A percentile compares a stretch with the other conserved stretches of the same genome.
phyloP scores from a whole-genome alignment of 2,329 filamentous ascomycete species.

The Polytolypa hystricis region DNA sequence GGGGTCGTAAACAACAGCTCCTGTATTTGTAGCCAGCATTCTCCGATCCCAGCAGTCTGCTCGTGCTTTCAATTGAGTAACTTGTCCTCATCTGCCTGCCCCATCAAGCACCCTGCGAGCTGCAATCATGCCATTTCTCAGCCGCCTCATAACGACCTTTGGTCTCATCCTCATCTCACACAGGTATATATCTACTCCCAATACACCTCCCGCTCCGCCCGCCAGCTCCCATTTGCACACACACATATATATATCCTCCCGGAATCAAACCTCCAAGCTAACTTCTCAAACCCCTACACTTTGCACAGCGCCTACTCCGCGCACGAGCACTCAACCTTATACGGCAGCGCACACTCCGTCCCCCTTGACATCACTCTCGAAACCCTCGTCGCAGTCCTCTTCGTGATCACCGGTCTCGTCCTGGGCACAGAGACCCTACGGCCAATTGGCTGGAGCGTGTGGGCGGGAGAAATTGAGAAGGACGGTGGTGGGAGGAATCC shows the following conservation, averaged over 20 bases:
- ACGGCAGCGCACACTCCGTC: constrained; percentile 49
- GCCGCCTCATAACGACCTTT: constrained; percentile 58
- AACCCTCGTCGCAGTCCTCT: constrained; percentile 64
- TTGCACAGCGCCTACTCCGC: constrained; percentile 78
- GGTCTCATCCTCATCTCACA: constrained; percentile 73
- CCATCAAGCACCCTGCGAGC: too few relatives aligned
- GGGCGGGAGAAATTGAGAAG: constrained; percentile 59
- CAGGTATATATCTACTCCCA: constrained; percentile 48
- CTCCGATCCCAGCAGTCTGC: too few relatives aligned
- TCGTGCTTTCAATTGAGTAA: too few relatives aligned
- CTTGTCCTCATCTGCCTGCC: too few relatives aligned
- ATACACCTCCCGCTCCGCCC: too few relatives aligned
- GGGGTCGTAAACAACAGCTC: too few relatives aligned
- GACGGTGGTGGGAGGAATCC: constrained; percentile 63
- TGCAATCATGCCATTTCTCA: constrained; percentile 58
- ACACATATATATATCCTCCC: too few relatives aligned
- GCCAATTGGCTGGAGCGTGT: constrained; percentile 79
- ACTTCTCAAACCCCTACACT: not conserved
- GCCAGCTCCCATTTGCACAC: too few relatives aligned
- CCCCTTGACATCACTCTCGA: constrained; percentile 83
- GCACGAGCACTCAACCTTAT: constrained; percentile 75
- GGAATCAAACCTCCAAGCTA: too few relatives aligned
- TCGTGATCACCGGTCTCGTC: constrained; percentile 78
- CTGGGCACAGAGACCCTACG: constrained; percentile 64
- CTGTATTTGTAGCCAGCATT: too few relatives aligned